phyloP scores from a whole-genome alignment of 1,284 basidiomycete species.

The Microstroma glucosiphilum region DNA sequence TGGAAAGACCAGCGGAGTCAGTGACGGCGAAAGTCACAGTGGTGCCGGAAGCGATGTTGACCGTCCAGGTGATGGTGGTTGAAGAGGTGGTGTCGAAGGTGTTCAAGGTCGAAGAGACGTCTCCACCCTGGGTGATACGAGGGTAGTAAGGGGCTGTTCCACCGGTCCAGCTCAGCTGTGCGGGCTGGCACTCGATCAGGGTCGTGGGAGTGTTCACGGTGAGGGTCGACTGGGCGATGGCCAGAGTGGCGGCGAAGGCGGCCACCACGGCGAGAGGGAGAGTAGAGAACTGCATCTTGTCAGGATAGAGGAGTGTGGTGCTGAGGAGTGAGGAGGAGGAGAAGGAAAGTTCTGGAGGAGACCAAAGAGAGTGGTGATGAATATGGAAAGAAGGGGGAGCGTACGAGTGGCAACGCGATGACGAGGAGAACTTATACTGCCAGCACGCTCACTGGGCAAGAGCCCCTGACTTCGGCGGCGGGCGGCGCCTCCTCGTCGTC shows the following conservation, averaged over 20 bases:
- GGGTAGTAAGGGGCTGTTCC: constrained; percentile 21
- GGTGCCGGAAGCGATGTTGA: constrained; percentile 15
- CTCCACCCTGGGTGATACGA: constrained; percentile 14
- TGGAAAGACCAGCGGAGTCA: constrained; percentile 18
- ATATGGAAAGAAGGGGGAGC: not conserved
- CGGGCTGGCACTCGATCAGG: constrained; percentile 32
- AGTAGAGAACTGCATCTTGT: constrained; percentile 10
- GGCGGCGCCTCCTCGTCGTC: no score
- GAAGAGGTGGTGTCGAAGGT: constrained; percentile 5
- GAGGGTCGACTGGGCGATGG: constrained; percentile 17
- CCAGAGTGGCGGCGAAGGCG: constrained; percentile 19
- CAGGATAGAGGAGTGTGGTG: not conserved
- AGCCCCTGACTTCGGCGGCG: no score
- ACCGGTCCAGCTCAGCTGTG: constrained; percentile 24
- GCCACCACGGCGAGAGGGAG: constrained; percentile 14
- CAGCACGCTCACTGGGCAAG: no score
- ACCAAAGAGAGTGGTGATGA: not conserved
- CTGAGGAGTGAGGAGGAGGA: constrained; percentile 1
- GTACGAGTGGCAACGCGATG: not conserved
- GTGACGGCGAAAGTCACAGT: constrained; percentile 19
- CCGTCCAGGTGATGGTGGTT: constrained; percentile 19
- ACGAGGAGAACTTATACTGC: no score
- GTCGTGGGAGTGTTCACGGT: constrained; percentile 29
- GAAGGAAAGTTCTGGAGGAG: not conserved
- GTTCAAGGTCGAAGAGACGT: not conserved